phyloP scores from a whole-genome alignment of 768 basidiomycete genomes.

The Podaxis sp. region DNA sequence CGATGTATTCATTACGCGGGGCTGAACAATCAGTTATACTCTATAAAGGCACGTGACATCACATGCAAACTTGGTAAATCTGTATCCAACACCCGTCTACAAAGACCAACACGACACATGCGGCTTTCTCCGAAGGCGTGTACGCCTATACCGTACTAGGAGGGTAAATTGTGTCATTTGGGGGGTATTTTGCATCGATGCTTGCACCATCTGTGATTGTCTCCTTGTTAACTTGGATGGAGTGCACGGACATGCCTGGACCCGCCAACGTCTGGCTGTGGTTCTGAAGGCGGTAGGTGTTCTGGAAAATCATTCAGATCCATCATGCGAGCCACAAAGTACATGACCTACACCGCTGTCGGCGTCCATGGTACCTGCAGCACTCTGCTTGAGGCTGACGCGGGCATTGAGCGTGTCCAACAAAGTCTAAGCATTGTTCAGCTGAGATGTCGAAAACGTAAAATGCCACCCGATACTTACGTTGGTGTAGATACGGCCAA shows the following conservation, averaged over 20 bases:
- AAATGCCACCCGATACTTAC: constrained; percentile 22
- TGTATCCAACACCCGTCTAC: not conserved
- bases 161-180: constrained; percentile 2
- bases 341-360: constrained; percentile 16
- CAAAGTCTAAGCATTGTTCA: constrained; percentile 27
- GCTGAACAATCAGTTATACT: not conserved
- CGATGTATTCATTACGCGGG: not conserved
- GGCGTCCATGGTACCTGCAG: constrained; percentile 22
- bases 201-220: constrained; percentile 11
- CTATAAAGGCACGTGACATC: not conserved
- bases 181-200: constrained; percentile 3
- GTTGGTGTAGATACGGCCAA: constrained; percentile 36
- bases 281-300: constrained; percentile 21
- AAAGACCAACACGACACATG: not conserved
- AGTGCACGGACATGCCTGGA: constrained; percentile 9
- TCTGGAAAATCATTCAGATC: constrained; percentile 13
- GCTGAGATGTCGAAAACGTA: not conserved
- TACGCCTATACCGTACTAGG: not conserved
- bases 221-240: constrained; percentile 15
- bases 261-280: constrained; percentile 18
- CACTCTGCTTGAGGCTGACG: constrained; percentile 22
- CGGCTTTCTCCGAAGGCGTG: not conserved
- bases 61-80: not conserved
- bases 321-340: not conserved
- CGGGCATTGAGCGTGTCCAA: constrained; percentile 36